Conservation (phyloP, 345 rosid genomes). For the Kernera saxatilis region DNA sequence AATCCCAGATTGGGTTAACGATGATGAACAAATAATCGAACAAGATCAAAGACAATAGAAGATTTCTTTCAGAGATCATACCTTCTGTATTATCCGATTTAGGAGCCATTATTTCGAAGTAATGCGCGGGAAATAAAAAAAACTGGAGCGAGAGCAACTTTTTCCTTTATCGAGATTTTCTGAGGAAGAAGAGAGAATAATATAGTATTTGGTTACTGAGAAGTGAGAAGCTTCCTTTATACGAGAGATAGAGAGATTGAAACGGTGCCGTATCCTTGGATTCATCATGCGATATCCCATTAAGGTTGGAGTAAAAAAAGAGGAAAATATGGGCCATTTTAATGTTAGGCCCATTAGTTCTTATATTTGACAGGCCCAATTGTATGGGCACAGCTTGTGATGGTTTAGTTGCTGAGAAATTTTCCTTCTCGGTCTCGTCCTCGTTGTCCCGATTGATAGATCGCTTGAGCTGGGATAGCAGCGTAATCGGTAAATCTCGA, state of each 20-base stretch:
- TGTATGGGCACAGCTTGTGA: neutral
- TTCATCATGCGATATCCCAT: no score
- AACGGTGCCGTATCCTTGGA: neutral
- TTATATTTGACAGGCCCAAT: neutral
- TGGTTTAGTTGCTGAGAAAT: neutral
- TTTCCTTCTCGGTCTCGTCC: neutral
- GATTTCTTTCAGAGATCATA: constrained; percentile 6
- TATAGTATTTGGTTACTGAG: neutral
- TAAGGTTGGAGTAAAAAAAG: neutral
- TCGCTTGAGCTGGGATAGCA: neutral
- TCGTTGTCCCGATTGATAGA: neutral
- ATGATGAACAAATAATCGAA: neutral
- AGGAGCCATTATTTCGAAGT: constrained; percentile 55
- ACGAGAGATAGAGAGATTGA: neutral
- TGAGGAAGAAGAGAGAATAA: neutral
- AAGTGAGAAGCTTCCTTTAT: constrained; percentile 12
- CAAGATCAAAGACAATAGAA: neutral
- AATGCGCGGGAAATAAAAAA: constrained; percentile 54
- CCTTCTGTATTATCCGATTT: constrained; percentile 74
- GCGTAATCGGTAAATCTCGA: constrained; percentile 13
- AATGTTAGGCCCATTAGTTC: neutral
- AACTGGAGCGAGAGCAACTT: neutral
- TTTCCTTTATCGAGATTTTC: neutral
- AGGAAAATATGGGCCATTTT: neutral
- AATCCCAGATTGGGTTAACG: neutral